Conservation (phyloP, 2,329 filamentous ascomycete species). For the Remersonia thermophila region DNA sequence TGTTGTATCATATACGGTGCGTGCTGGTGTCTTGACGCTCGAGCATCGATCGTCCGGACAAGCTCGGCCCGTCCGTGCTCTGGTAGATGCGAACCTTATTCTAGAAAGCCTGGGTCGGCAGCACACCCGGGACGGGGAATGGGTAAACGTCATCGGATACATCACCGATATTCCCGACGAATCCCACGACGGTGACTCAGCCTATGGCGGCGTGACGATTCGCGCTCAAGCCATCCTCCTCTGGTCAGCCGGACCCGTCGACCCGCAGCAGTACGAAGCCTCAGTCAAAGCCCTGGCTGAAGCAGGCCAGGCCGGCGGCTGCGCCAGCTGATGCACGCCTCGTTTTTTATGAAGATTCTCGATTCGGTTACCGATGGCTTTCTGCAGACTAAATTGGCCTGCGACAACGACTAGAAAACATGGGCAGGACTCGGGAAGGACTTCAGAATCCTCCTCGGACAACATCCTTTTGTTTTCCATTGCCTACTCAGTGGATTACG, state of each 20-base stretch:
- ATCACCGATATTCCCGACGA: slow-evolving; percentile 27
- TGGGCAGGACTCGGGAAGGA: no score
- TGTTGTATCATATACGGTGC: slow-evolving; percentile 38
- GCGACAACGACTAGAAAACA: no score
- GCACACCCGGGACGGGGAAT: slow-evolving; percentile 61
- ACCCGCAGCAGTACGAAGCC: slow-evolving; percentile 58
- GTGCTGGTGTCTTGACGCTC: slow-evolving; percentile 50
- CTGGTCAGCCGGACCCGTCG: slow-evolving; percentile 64
- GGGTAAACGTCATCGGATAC: slow-evolving; percentile 84
- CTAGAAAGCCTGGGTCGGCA: slow-evolving; percentile 51
- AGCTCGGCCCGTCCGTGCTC: slow-evolving; percentile 32
- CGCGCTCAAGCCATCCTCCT: slow-evolving; percentile 63
- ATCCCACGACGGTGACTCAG: slow-evolving; percentile 4
- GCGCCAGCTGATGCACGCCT: no score
- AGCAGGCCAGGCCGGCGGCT: no score
- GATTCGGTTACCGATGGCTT: no score
- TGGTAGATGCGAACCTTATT: slow-evolving; percentile 61
- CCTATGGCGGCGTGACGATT: slow-evolving; percentile 16
- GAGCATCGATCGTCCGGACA: slow-evolving; percentile 50
- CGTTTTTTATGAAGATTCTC: no score
- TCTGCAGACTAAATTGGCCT: no score
- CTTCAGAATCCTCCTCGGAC: no score
- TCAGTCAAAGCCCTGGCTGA: slow-evolving; percentile 27
- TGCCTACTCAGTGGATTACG: no score
- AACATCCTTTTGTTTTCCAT: no score